Conservation (phyloP, 306 rosid genomes). For the Vicia villosa region DNA sequence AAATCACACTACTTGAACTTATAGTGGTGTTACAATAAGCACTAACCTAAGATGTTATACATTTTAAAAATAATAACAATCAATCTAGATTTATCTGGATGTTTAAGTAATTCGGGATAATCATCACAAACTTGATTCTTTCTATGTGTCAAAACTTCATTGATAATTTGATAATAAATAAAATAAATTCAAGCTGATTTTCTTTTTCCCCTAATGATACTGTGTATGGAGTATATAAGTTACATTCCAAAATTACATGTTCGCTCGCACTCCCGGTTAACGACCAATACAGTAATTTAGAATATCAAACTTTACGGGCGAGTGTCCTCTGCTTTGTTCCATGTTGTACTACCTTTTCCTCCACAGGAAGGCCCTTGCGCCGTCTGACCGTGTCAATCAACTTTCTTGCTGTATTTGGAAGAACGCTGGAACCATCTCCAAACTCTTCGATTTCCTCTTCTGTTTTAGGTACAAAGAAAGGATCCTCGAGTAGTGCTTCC, state of each 20-base stretch:
- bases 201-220: slow-evolving; percentile 28
- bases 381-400: slow-evolving; percentile 72
- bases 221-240: slow-evolving; percentile 24
- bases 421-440: slow-evolving; percentile 94
- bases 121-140: slow-evolving; percentile 23
- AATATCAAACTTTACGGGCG: slow-evolving; percentile 78
- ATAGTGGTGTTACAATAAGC: too few relatives aligned
- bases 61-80: too few relatives aligned
- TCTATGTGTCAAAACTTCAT: slow-evolving; percentile 37
- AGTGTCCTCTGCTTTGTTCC: slow-evolving; percentile 92
- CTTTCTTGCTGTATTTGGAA: slow-evolving; percentile 90
- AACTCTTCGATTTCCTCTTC: slow-evolving; percentile 93
- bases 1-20: too few relatives aligned
- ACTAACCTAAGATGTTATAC: too few relatives aligned
- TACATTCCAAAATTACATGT: slow-evolving; percentile 29
- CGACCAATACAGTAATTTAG: slow-evolving; percentile 24
- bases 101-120: not conserved
- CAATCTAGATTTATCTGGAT: too few relatives aligned
- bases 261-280: slow-evolving; percentile 32
- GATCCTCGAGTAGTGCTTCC: slow-evolving; percentile 87
- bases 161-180: slow-evolving; percentile 10
- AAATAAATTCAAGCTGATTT: slow-evolving; percentile 24
- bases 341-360: slow-evolving; percentile 88
- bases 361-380: slow-evolving; percentile 86
- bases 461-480: slow-evolving; percentile 90